Percentiles rank a stretch among this genome's conserved stretches.
phyloP scores from a whole-genome alignment of 257 asterid species.

The Echites panduratus region DNA sequence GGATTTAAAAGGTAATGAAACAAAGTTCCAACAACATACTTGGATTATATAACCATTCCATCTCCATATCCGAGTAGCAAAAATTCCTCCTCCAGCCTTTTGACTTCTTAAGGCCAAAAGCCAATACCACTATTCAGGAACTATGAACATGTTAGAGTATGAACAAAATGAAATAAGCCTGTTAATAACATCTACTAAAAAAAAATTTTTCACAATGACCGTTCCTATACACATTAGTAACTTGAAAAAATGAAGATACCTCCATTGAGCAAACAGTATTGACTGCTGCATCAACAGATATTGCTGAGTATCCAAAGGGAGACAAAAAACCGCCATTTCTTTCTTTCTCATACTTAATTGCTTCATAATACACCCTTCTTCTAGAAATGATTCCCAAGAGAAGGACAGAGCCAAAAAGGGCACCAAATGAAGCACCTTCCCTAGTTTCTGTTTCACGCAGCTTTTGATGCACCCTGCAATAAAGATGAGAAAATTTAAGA shows the following conservation, averaged over 20 bases:
- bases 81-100: conserved; percentile 26
- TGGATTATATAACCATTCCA: conserved; percentile 81
- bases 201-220: not conserved
- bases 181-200: not conserved
- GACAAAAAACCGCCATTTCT: conserved; percentile 76
- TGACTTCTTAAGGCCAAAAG: conserved; percentile 56
- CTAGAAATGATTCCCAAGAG: conserved; percentile 77
- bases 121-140: conserved; percentile 72
- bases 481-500: conserved; percentile 8
- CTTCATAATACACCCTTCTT: conserved; percentile 70
- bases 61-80: conserved; percentile 62
- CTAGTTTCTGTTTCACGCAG: conserved; percentile 60
- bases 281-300: conserved; percentile 61
- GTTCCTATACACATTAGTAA: not conserved
- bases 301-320: conserved; percentile 81
- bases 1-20: not conserved
- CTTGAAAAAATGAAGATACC: conserved; percentile 34
- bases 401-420: conserved; percentile 75
- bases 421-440: conserved; percentile 82
- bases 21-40: conserved; percentile 36
- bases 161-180: not conserved
- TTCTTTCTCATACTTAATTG: conserved; percentile 80
- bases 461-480: conserved; percentile 73
- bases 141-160: conserved; percentile 20
- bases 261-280: conserved; percentile 68